A percentile compares a stretch with the other conserved stretches of the same genome.
Conservation (phyloP, 1,139 yeast species). For the Blastobotrys buckinghamii region DNA sequence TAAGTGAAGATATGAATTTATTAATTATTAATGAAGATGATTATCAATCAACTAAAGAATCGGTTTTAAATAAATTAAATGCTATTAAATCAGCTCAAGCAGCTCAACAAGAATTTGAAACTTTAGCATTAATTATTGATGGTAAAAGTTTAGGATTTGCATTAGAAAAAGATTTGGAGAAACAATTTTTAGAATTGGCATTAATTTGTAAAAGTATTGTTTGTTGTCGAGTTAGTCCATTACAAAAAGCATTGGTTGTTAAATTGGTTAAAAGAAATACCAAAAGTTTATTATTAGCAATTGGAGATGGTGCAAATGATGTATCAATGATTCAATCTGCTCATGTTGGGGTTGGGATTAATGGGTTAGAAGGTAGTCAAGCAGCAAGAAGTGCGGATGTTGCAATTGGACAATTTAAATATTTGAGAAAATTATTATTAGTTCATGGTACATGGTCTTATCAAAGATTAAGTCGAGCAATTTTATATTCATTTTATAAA, state of each 20-base stretch:
- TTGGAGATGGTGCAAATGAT: conserved; percentile 99
- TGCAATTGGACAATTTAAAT: conserved; percentile 93
- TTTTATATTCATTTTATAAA: conserved; percentile 90
- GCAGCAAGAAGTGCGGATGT: conserved; percentile 98
- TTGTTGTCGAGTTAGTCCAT: conserved; percentile 96
- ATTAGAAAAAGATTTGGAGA: conserved; percentile 74
- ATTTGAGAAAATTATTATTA: conserved; percentile 68
- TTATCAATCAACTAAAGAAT: conserved; percentile 64
- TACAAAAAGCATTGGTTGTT: conserved; percentile 94
- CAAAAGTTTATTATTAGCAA: conserved; percentile 75
- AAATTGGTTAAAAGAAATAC: conserved; percentile 75
- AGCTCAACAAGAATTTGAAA: conserved; percentile 49
- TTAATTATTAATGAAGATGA: conserved; percentile 82
- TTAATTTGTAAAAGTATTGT: conserved; percentile 89
- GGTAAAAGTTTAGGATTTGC: conserved; percentile 88
- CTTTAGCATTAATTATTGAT: conserved; percentile 87
- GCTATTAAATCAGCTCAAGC: conserved; percentile 60
- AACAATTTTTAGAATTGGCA: conserved; percentile 71
- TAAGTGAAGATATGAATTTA: conserved; percentile 94
- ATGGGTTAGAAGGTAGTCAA: conserved; percentile 99
- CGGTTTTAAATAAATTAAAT: conserved; percentile 65
- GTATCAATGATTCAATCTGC: conserved; percentile 99
- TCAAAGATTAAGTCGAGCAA: conserved; percentile 87
- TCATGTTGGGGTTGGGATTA: conserved; percentile 96
- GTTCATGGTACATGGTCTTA: conserved; percentile 99